Base-by-base conservation (phyloP, 1,284 basidiomycete genomes). In the Moesziomyces sp. region DNA sequence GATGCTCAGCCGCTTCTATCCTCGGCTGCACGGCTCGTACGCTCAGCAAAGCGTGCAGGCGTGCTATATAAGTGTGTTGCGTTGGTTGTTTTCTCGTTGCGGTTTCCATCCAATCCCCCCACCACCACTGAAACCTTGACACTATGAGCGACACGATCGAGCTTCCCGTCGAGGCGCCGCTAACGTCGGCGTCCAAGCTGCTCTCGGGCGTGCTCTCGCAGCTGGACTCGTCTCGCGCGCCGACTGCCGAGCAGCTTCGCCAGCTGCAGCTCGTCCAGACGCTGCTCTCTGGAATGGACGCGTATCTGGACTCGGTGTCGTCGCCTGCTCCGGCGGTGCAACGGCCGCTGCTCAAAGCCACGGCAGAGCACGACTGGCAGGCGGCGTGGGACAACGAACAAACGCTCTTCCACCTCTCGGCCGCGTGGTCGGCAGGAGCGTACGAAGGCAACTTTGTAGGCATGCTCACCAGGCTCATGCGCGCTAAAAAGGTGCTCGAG, bases 391-490 rank as follows among this genome's bases (percentile, higher is more conserved):
- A 47, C 11, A 34, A 55, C 21, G 58, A 57, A 14, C 35, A 76
- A 38, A 64, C 72, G 11, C 44, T 66, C 24, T 78, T 76, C 51
- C 57, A 64, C 18, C 59, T 78, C 16, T 56, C 55, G 1, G 57
- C 74, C 0, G 57, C 59, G 1, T 79, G 73, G 72, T 69, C 64
- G 2, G 78, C 78, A 0, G 78, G 78, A 10, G 67, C 67, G 0
- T 79, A 79, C 51, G 74, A 79, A 46, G 78, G 78, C 26, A 68
- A 62, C 34, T 71, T 76, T 45, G 66, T 79, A 21, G 78, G 74
- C 14, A 52, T 72, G 46, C 59, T 79, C 10, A 77, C 76, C 35
- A 53, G 54, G 26, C 48, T 73, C 42, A 68, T 70, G 18, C 43
- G 42, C 1, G 76, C 78, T 1, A 72, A 64, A 47, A 63, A 73